A percentile compares a stretch with the other conserved stretches of the same genome.
Evolutionary conservation across 495 filamentous ascomycete species (phyloP).

Genomic region (Penicillium macrosclerotiorum): DNA sequence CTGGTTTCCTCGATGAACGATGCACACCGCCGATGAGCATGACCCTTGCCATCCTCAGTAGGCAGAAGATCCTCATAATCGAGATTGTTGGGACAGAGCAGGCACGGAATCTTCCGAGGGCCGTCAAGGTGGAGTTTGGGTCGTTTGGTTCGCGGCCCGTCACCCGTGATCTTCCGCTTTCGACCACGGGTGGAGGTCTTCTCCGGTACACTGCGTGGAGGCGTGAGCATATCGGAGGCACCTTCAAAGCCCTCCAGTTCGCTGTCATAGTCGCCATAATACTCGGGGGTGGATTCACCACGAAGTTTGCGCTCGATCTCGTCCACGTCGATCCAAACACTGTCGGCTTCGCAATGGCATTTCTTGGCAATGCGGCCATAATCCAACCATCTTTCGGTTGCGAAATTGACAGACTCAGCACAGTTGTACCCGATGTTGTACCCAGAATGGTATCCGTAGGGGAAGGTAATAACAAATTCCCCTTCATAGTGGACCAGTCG

Average conservation of each 20-base stretch:
- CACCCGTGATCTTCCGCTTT: conserved; percentile 61
- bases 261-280: conserved; percentile 70
- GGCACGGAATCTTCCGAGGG: conserved; percentile 77
- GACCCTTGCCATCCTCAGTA: conserved; percentile 80
- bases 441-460: conserved; percentile 97
- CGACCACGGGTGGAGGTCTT: conserved; percentile 57
- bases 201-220: conserved; percentile 68
- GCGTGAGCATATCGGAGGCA: conserved; percentile 69
- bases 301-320: conserved; percentile 93
- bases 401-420: conserved; percentile 98
- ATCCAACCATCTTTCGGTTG: conserved; percentile 87
- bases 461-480: conserved; percentile 98
- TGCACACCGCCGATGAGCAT: conserved; percentile 85
- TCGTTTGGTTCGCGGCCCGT: conserved; percentile 68
- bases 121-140: conserved; percentile 66
- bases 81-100: conserved; percentile 90
- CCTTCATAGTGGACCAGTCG: conserved; percentile 93
- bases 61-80: conserved; percentile 78
- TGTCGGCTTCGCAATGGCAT: conserved; percentile 92
- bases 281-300: conserved; percentile 86
- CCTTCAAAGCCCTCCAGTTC: conserved; percentile 64
- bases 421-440: conserved; percentile 99
- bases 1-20: conserved; percentile 90
- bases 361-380: conserved; percentile 97
- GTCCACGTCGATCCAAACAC: conserved; percentile 95